A percentile compares a stretch with the other conserved stretches of the same genome.
These are phyloP conservation scores for Sporothrix variecibatus DNA, from an alignment of 2,329 filamentous ascomycete species.

Conservation along the genomic window DNA sequence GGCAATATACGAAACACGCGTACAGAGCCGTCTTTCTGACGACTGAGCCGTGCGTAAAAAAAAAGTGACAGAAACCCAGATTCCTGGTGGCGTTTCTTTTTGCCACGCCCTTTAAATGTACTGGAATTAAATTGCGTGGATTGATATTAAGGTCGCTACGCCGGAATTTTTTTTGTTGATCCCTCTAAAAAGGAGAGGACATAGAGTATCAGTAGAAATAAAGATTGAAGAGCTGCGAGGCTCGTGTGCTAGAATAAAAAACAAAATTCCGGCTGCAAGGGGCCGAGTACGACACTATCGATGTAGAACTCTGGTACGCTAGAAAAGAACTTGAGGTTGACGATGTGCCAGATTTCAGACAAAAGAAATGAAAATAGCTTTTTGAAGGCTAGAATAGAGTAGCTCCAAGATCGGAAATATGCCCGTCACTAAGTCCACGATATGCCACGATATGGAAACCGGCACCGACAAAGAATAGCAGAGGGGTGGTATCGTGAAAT, in stretches of 20 bases:
- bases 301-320: no score
- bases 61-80: neutral
- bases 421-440: neutral
- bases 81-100: neutral
- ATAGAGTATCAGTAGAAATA: neutral
- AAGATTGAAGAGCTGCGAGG: neutral
- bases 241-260: neutral
- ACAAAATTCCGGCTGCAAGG: neutral
- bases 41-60: no score
- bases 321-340: neutral
- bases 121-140: neutral
- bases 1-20: neutral
- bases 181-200: no score
- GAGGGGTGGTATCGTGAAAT: neutral
- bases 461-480: neutral
- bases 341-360: no score
- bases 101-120: neutral
- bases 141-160: neutral
- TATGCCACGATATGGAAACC: neutral
- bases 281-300: neutral
- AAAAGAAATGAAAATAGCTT: no score
- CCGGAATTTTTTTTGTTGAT: no score
- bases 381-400: neutral
- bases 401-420: neutral
- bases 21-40: neutral